Evolutionary conservation across 441 rosid species (phyloP).

Genomic region (Pelargonium fulgidum): DNA sequence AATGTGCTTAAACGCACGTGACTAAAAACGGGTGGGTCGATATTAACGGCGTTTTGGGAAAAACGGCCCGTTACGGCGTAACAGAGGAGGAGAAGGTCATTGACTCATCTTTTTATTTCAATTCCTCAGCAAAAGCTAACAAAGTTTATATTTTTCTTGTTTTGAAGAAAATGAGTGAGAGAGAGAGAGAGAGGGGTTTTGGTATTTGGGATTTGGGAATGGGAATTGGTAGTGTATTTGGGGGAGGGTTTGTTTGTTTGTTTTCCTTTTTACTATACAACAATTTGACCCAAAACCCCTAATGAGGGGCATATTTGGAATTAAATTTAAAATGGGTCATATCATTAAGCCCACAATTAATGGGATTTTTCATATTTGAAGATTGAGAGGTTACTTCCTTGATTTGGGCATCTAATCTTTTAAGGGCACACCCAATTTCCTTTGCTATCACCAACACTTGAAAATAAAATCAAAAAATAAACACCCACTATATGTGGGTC

Average conservation of each 20-base stretch:
- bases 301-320: constrained; percentile 9
- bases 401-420: constrained; percentile 19
- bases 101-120: background rate
- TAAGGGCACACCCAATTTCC: constrained; percentile 17
- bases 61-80: constrained; percentile 52
- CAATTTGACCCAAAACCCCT: constrained; percentile 22
- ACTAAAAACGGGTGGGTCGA: constrained; percentile 26
- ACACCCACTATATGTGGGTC: constrained; percentile 16
- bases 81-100: too few relatives aligned
- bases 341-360: constrained; percentile 5
- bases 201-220: background rate
- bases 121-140: too few relatives aligned
- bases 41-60: constrained; percentile 46
- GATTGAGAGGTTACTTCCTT: constrained; percentile 17
- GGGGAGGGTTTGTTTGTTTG: background rate
- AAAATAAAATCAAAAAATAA: too few relatives aligned
- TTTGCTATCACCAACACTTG: background rate
- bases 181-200: background rate
- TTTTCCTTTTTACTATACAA: background rate
- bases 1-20: constrained; percentile 26
- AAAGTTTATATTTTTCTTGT: background rate
- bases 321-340: constrained; percentile 1
- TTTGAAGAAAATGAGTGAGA: background rate
- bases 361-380: constrained; percentile 7
- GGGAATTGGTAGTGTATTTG: too few relatives aligned